These are phyloP conservation scores for Kodamaea lidongshanica DNA, from an alignment of 805 yeast genomes.

Conservation along the genomic window DNA sequence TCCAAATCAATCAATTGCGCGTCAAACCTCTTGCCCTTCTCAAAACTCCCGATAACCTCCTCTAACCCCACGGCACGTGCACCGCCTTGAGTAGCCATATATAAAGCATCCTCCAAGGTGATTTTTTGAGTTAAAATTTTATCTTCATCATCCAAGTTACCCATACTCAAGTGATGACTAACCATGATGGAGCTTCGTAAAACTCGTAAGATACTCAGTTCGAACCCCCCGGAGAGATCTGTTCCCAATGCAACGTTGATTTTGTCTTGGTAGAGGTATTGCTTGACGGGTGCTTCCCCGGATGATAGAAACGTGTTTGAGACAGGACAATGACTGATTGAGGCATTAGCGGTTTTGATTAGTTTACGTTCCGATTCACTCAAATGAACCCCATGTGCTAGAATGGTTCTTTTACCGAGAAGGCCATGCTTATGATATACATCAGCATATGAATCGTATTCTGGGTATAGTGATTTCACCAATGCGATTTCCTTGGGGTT, in stretches of 20 bases:
- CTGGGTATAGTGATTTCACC: slow-evolving; percentile 70
- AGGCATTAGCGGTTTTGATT: slow-evolving; percentile 50
- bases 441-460: slow-evolving; percentile 59
- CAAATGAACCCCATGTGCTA: slow-evolving; percentile 88
- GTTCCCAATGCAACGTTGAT: slow-evolving; percentile 68
- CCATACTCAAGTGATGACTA: slow-evolving; percentile 36
- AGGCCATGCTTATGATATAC: slow-evolving; percentile 66
- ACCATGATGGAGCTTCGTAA: slow-evolving; percentile 31
- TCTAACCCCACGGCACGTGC: slow-evolving; percentile 65
- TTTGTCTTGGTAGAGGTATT: slow-evolving; percentile 53
- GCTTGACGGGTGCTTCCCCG: slow-evolving; percentile 79
- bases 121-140: slow-evolving; percentile 37
- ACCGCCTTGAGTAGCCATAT: slow-evolving; percentile 85
- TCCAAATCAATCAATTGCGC: slow-evolving; percentile 68
- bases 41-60: slow-evolving; percentile 60
- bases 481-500: slow-evolving; percentile 68
- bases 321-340: slow-evolving; percentile 90
- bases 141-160: slow-evolving; percentile 16
- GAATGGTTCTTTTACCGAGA: slow-evolving; percentile 58
- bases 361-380: slow-evolving; percentile 55
- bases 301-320: slow-evolving; percentile 83
- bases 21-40: slow-evolving; percentile 76
- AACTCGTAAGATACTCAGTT: slow-evolving; percentile 32
- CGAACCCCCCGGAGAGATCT: slow-evolving; percentile 40
- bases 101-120: slow-evolving; percentile 64